Conservation (phyloP, 345 rosid genomes). For the Camelina laxa region DNA sequence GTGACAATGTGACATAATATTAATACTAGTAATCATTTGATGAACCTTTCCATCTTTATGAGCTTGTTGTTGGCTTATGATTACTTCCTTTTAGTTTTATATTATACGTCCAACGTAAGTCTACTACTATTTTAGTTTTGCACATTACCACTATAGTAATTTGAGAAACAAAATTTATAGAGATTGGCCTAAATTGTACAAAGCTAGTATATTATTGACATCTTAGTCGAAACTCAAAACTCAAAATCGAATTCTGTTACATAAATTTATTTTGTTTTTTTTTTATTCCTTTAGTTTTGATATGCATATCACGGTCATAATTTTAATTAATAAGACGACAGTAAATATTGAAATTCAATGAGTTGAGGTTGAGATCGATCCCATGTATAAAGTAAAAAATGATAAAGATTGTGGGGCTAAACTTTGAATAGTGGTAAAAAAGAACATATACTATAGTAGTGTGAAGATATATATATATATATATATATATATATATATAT, state of each 20-base stretch:
- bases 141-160: background rate
- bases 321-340: background rate
- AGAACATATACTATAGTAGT: conserved; percentile 18
- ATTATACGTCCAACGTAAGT: background rate
- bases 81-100: background rate
- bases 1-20: conserved; percentile 6
- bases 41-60: conserved; percentile 10
- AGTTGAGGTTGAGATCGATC: conserved; percentile 10
- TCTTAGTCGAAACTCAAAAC: background rate
- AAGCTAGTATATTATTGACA: background rate
- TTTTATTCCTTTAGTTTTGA: background rate
- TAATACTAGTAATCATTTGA: background rate
- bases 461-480: conserved; percentile 4
- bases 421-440: conserved; percentile 31
- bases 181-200: background rate
- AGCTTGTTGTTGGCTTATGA: background rate
- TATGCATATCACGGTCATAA: background rate
- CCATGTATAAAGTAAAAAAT: background rate
- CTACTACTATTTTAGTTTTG: conserved; percentile 10
- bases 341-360: background rate
- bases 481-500: conserved; percentile 14
- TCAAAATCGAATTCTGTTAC: background rate
- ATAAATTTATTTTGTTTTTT: background rate
- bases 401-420: conserved; percentile 24
- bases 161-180: background rate